Conservation (phyloP, 225 moss, liverwort and hornwort genomes). For the Thuidium tamariscinum region DNA sequence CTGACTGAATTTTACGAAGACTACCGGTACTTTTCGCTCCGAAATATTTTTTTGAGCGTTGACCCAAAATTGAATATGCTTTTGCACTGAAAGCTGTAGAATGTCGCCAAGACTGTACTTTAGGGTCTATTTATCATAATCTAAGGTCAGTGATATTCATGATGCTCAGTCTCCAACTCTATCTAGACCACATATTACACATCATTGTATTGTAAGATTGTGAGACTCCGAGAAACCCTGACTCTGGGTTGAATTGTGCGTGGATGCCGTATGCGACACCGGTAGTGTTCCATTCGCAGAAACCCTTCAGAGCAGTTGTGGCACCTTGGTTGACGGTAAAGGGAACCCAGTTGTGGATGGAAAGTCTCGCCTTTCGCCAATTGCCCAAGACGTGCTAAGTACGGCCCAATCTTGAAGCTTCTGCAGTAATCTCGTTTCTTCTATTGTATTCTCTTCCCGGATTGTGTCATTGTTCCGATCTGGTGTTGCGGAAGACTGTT, state of each 20-base stretch:
- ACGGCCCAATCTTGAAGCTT: background rate
- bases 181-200: background rate
- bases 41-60: background rate
- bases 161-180: background rate
- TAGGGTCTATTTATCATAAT: background rate
- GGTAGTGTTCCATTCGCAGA: conserved; percentile 69
- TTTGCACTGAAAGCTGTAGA: background rate
- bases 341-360: conserved; percentile 71
- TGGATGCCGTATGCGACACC: background rate
- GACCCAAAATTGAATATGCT: background rate
- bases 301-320: conserved; percentile 67
- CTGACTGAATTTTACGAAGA: conserved; percentile 88
- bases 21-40: conserved; percentile 32
- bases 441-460: background rate
- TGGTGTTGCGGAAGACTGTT: background rate
- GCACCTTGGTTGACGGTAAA: conserved; percentile 63
- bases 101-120: background rate
- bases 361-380: conserved; percentile 47
- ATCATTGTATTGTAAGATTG: background rate
- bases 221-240: background rate
- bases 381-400: conserved; percentile 83
- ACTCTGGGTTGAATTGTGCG: background rate
- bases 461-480: background rate
- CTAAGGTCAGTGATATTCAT: background rate
- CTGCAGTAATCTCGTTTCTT: background rate